Evolutionary conservation across 345 rosid species (phyloP).

Genomic region (Mercurialis annua): DNA sequence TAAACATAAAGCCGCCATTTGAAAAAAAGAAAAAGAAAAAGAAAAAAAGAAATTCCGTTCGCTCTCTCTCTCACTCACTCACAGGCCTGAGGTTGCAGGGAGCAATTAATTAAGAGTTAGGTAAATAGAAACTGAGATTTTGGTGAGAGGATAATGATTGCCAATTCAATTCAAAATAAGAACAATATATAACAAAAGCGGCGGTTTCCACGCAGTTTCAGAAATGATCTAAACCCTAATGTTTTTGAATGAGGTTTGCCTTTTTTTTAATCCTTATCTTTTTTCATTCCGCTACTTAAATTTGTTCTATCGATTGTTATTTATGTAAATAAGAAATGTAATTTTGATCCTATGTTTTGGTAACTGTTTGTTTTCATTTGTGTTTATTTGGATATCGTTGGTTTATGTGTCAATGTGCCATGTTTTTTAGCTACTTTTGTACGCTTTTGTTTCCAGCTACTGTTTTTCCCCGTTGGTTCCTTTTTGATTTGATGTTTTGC

Average conservation of each 20-base stretch:
- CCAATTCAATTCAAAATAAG: not conserved
- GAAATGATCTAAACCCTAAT: conserved; percentile 5
- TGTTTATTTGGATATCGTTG: not conserved
- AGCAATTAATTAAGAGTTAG: not conserved
- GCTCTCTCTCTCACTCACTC: no score
- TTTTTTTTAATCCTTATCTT: not conserved
- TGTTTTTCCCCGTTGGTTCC: no score
- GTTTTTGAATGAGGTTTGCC: conserved; percentile 11
- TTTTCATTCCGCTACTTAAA: not conserved
- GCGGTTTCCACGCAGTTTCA: not conserved
- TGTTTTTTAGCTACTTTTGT: no score
- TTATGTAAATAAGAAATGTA: not conserved
- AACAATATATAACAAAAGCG: not conserved
- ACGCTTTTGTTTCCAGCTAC: no score
- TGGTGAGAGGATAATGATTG: not conserved
- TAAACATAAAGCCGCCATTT: no score
- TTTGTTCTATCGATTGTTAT: not conserved
- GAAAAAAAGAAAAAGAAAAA: no score
- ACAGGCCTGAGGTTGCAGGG: not conserved
- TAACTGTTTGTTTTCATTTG: not conserved
- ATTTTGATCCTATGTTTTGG: not conserved
- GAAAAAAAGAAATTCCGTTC: not conserved
- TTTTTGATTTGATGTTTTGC: no score
- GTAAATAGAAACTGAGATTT: not conserved
- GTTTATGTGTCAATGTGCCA: no score